A percentile compares a stretch with the other conserved stretches of the same genome.
Conservation (phyloP, 1,284 basidiomycete species). For the Microbotryum silenes-acaulis region DNA sequence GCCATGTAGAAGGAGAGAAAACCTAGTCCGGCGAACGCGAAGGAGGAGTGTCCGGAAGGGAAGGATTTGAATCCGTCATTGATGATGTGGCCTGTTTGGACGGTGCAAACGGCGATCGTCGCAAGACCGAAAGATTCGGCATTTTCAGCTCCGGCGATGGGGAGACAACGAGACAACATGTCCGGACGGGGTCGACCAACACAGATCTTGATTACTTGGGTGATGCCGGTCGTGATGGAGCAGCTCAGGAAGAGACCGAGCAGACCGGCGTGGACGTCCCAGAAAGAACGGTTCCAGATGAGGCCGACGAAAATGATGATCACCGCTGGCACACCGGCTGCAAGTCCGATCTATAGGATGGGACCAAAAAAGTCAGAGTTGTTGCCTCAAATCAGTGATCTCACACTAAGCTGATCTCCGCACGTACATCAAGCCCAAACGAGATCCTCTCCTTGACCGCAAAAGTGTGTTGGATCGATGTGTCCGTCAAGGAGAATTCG, state of each 20-base stretch:
- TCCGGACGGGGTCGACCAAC: conserved; percentile 74
- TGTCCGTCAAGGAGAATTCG: conserved; percentile 72
- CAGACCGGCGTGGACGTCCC: conserved; percentile 78
- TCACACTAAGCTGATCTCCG: conserved; percentile 15
- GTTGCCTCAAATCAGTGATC: conserved; percentile 1
- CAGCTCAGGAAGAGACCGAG: conserved; percentile 59
- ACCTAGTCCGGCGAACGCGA: conserved; percentile 80
- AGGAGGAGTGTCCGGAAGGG: conserved; percentile 73
- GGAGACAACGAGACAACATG: conserved; percentile 40
- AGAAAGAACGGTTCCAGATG: conserved; percentile 64
- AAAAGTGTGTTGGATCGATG: conserved; percentile 60
- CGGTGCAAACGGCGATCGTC: conserved; percentile 67
- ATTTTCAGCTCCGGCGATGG: conserved; percentile 56
- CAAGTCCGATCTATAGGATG: conserved; percentile 54
- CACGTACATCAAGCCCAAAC: conserved; percentile 44
- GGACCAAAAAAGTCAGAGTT: conserved; percentile 39
- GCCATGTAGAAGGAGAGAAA: conserved; percentile 82
- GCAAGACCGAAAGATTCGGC: conserved; percentile 57
- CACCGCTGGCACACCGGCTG: conserved; percentile 55
- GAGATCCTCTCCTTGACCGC: conserved; percentile 78
- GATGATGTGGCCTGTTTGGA: conserved; percentile 39
- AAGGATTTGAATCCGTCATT: conserved; percentile 82
- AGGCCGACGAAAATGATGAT: conserved; percentile 62
- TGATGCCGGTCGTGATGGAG: conserved; percentile 67
- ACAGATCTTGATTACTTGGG: conserved; percentile 67